These are phyloP conservation scores for Trichoderma koningii DNA, from an alignment of 2,329 filamentous ascomycete genomes.

Conservation along the genomic window DNA sequence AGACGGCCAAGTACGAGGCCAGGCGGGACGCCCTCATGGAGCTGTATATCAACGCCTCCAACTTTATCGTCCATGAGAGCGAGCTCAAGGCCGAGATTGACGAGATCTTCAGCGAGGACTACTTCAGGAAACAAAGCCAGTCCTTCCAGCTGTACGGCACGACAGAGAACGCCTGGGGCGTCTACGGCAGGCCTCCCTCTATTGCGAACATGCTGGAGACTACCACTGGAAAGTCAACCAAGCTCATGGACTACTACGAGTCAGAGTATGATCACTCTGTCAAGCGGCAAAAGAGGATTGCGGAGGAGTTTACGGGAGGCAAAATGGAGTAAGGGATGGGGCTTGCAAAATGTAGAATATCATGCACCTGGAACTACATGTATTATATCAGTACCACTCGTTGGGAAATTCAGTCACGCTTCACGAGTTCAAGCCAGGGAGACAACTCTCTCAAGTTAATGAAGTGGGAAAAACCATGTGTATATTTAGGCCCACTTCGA, in stretches of 20 bases:
- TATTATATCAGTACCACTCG: constrained; percentile 30
- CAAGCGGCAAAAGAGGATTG: constrained; percentile 56
- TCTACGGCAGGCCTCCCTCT: constrained; percentile 49
- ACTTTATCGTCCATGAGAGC: constrained; percentile 81
- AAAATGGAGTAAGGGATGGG: constrained; percentile 50
- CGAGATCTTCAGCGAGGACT: constrained; percentile 69
- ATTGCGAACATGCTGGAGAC: constrained; percentile 49
- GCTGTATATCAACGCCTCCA: constrained; percentile 83
- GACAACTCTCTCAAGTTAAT: background rate
- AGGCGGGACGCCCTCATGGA: constrained; percentile 75
- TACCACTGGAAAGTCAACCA: constrained; percentile 40
- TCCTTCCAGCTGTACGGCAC: constrained; percentile 38
- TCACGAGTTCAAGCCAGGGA: constrained; percentile 8
- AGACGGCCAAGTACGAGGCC: constrained; percentile 54
- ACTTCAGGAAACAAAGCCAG: constrained; percentile 48
- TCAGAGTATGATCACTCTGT: constrained; percentile 49
- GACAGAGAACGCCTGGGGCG: constrained; percentile 57
- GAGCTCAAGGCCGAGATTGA: constrained; percentile 77
- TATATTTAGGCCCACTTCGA: background rate
- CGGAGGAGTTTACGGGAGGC: constrained; percentile 62
- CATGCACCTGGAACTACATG: constrained; percentile 31
- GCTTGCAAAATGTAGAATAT: constrained; percentile 33
- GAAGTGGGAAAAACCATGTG: background rate
- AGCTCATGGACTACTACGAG: constrained; percentile 42
- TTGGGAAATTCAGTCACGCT: constrained; percentile 10